Evolutionary conservation across 2,329 filamentous ascomycete genomes (phyloP), one percentile per base, ranked within the genome.

Genomic region (Xylariaceae sp.): DNA sequence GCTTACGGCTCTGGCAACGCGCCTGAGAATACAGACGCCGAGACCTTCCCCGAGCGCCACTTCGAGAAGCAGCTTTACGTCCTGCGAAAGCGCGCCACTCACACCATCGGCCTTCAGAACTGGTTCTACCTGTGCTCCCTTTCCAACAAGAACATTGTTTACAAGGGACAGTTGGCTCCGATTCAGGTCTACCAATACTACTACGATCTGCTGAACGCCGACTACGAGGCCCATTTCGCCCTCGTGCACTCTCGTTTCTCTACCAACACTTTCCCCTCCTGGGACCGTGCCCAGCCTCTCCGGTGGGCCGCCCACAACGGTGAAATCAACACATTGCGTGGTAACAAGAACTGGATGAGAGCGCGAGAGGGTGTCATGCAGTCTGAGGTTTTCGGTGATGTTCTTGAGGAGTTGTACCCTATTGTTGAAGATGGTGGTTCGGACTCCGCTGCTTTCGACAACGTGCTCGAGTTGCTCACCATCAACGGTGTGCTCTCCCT

Each of bases 261-360:
- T 35, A 97, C 93, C 62, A 97, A 97, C 81, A 97, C 93, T 55
- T 97, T 97, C 77, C 93, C 93, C 17, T 96, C 92, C 1, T 97
- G 93, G 93, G 94, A 97, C 76, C 89, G 93, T 78, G 94, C 93
- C 62, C 93, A 97, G 79, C 93, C 93, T 64, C 80, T 97, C 65
- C 86, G 93, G 77, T 97, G 93, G 93, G 92, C 92, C 65, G 93
- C 93, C 70, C 93, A 97, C 81, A 97, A 97, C 75, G 93, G 93
- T 81, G 93, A 97, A 78, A 97, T 97, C 73, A 97, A 97, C 77
- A 97, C 93, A 1, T 80, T 97, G 63, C 89, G 93, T 73, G 93
- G 93, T 62, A 97, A 97, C 81, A 97, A 97, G 83, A 97, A 97
- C 78, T 97, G 93, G 93, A 97, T 97, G 93, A 88, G 92, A 68